These are phyloP conservation scores for Gloeostereum incarnatum DNA, from an alignment of 768 basidiomycete species.

Conservation along the genomic window DNA sequence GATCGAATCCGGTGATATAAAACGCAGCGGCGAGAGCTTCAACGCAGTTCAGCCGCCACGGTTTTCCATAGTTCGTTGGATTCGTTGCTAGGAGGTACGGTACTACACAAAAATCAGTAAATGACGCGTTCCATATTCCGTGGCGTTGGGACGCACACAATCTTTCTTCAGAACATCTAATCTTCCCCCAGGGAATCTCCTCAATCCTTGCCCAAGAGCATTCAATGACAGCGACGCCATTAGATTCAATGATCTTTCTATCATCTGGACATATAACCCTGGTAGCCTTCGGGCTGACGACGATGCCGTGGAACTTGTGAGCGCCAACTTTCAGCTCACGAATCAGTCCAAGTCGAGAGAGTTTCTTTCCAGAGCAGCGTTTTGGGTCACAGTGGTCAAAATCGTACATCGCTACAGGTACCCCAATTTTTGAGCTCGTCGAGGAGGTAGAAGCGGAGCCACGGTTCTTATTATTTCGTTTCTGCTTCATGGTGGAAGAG, in stretches of 20 bases:
- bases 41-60: conserved; percentile 92
- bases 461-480: too few relatives aligned
- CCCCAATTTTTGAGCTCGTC: too few relatives aligned
- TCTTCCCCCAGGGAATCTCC: conserved; percentile 92
- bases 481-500: too few relatives aligned
- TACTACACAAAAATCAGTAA: conserved; percentile 37
- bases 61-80: conserved; percentile 96
- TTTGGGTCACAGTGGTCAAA: conserved; percentile 97
- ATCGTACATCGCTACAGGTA: too few relatives aligned
- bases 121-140: too few relatives aligned
- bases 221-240: conserved; percentile 93
- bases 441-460: too few relatives aligned
- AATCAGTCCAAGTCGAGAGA: conserved; percentile 78
- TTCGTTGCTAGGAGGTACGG: conserved; percentile 95
- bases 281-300: conserved; percentile 85
- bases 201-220: conserved; percentile 96
- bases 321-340: conserved; percentile 76
- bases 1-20: conserved; percentile 82
- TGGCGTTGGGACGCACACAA: conserved; percentile 63
- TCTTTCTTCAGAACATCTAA: conserved; percentile 87
- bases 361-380: conserved; percentile 75
- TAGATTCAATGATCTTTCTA: conserved; percentile 59
- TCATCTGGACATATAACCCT: conserved; percentile 77
- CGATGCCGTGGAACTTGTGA: conserved; percentile 76
- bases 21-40: conserved; percentile 94